Evolutionary conservation across 1,284 basidiomycete species (phyloP).

Genomic region (Peniophora sp.): DNA sequence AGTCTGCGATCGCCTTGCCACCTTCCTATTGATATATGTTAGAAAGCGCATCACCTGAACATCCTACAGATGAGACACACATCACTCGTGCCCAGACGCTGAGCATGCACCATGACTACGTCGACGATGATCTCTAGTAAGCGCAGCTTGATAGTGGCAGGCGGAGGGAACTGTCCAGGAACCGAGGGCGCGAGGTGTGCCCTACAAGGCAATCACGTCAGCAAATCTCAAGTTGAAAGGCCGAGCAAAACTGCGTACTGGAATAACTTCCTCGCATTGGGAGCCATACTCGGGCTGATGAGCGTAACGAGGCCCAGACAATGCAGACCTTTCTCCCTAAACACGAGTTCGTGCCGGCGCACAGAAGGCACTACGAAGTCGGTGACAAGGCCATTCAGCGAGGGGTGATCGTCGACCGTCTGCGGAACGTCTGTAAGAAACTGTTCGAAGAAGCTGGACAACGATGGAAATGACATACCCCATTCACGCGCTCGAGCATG

Average conservation of each 20-base stretch:
- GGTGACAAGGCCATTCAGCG: constrained; percentile 82
- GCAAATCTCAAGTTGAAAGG: background rate
- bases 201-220: background rate
- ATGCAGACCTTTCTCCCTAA: constrained; percentile 84
- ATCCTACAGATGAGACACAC: constrained; percentile 27
- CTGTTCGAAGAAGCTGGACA: background rate
- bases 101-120: constrained; percentile 84
- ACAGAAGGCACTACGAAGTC: constrained; percentile 91
- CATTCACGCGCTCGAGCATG: constrained; percentile 87
- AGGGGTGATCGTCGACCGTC: constrained; percentile 92
- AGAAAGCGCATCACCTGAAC: background rate
- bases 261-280: constrained; percentile 30
- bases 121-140: constrained; percentile 89
- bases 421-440: constrained; percentile 19
- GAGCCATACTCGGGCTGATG: constrained; percentile 30
- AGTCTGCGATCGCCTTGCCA: no score
- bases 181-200: constrained; percentile 72
- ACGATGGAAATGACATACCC: constrained; percentile 41
- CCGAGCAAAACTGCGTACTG: constrained; percentile 28
- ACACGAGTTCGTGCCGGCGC: constrained; percentile 73
- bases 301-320: constrained; percentile 88
- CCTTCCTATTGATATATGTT: background rate
- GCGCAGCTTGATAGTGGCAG: constrained; percentile 43
- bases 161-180: constrained; percentile 51
- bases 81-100: constrained; percentile 55